Percentiles rank a stretch among this genome's conserved stretches.
Evolutionary conservation across 225 moss, liverwort and hornwort species (phyloP).

Genomic region (Pleurozium schreberi): DNA sequence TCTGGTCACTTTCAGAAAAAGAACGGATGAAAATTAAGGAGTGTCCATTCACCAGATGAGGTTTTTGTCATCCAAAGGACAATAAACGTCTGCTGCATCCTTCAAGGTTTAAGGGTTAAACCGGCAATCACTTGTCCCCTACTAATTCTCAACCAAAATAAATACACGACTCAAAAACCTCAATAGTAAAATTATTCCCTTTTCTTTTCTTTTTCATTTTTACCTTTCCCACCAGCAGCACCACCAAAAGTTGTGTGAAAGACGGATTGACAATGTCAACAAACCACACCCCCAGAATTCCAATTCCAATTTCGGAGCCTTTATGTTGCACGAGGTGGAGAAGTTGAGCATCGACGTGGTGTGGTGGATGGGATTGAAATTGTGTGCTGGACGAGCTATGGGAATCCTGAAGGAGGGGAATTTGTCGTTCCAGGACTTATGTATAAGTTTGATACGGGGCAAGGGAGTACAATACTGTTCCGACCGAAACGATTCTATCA

Average conservation of each 20-base stretch:
- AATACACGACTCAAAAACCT: no score
- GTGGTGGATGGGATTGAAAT: conserved; percentile 3
- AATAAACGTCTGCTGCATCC: no score
- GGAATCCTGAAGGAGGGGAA: conserved; percentile 23
- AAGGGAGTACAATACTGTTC: conserved; percentile 26
- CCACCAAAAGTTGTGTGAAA: not conserved
- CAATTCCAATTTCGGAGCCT: conserved; percentile 3
- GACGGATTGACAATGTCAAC: not conserved
- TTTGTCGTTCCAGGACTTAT: conserved; percentile 25
- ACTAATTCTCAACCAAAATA: not conserved
- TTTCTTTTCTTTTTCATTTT: not conserved
- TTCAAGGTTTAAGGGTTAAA: no score
- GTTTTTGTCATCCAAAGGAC: no score
- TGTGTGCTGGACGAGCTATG: conserved; percentile 32
- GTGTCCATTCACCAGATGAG: no score
- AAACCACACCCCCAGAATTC: not conserved
- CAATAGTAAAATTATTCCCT: not conserved
- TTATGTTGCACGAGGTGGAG: conserved; percentile 19
- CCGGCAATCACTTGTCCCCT: no score
- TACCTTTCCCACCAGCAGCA: no score
- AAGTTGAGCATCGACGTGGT: conserved; percentile 1
- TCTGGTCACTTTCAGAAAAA: no score
- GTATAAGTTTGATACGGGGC: conserved; percentile 26
- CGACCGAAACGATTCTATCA: conserved; percentile 26
- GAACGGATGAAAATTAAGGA: no score